Base-by-base conservation (phyloP, 208 protist genomes). In the Trypanosoma brucei region DNA sequence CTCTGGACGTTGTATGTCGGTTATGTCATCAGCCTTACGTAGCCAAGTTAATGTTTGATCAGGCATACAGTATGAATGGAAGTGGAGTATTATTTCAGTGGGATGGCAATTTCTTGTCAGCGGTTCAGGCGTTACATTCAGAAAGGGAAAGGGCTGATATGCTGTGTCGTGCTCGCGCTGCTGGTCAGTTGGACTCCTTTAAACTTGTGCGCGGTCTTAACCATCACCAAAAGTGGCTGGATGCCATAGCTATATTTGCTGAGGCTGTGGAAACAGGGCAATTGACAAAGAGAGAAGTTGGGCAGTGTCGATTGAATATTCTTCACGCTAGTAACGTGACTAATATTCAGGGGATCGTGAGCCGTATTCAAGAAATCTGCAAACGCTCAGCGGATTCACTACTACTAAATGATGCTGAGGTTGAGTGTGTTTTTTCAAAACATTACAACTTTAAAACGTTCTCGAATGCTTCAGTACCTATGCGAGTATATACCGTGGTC, bases 381-480 rank as follows among this genome's bases (percentile, higher is more conserved):
- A 34, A 42, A 5, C 9, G 42, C 0, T 9, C 68, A 14, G 38
- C 13, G 40, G 48, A 39, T 50, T 55, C 33, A 9, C 61, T 80
- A 42, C 34, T 39, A 14, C 51, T 83, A 37, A 83, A 83, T 51
- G 73, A 86, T 39, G 52, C 55, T 1, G 80, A 86, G 59, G 65
- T 78, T 31, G 80, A 86, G 55, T 81, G 72, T 57, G 60, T 86
- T n/a, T 58, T 86, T 30, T 74, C 80, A 39, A 86, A 86, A 65
- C 63, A 62, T 14, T 46, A 11, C 42, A 46, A 11, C 42, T 14
- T 46, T 6, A 11, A 6, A 6, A 46, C 42, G 6, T 11, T 14
- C 8, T 6, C 8, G 6, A 46, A 6, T 11, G 35, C 77, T 39
- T 38, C 55, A 56, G 51, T 40, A 53, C 33, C 31, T 42, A 40